Conservation (phyloP, 2,329 filamentous ascomycete species). For the Beauveria australis region DNA sequence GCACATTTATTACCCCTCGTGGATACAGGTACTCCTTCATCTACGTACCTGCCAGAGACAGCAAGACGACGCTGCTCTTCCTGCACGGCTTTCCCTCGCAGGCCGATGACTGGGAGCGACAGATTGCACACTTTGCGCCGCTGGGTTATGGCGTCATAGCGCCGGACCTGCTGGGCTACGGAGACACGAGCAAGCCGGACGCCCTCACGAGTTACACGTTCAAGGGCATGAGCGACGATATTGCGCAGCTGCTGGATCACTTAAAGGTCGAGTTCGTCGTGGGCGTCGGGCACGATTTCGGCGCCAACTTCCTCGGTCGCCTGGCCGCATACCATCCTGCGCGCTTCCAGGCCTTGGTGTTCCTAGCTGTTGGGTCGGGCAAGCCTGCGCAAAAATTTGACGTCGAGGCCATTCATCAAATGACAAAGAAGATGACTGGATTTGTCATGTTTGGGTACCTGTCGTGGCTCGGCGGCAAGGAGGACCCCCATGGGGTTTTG, state of each 20-base stretch:
- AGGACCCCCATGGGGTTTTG: slow-evolving; percentile 14
- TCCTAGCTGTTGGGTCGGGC: slow-evolving; percentile 24
- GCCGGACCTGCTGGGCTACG: slow-evolving; percentile 33
- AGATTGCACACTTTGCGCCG: slow-evolving; percentile 25
- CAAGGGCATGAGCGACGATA: slow-evolving; percentile 23
- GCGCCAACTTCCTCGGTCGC: slow-evolving; percentile 23
- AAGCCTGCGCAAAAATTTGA: slow-evolving; percentile 22
- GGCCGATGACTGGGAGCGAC: slow-evolving; percentile 33
- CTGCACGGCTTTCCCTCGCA: slow-evolving; percentile 42
- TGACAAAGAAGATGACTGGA: slow-evolving; percentile 22
- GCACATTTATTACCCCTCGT: slow-evolving; percentile 13
- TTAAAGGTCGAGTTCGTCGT: slow-evolving; percentile 26
- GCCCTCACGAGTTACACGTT: slow-evolving; percentile 22
- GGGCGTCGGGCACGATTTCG: slow-evolving; percentile 33
- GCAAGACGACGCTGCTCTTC: slow-evolving; percentile 31
- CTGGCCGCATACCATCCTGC: slow-evolving; percentile 20
- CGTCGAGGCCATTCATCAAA: slow-evolving; percentile 22
- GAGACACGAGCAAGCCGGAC: slow-evolving; percentile 24
- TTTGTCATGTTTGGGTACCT: slow-evolving; percentile 26
- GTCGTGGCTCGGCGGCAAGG: slow-evolving; percentile 17
- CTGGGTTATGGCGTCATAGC: slow-evolving; percentile 35
- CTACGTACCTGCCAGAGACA: slow-evolving; percentile 14
- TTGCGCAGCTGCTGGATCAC: slow-evolving; percentile 25
- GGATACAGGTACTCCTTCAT: slow-evolving; percentile 25
- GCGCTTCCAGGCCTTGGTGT: slow-evolving; percentile 17